Evolutionary conservation across 805 yeast genomes (phyloP), one percentile per base, ranked within the genome.

Genomic region (Yarrowia bubula): DNA sequence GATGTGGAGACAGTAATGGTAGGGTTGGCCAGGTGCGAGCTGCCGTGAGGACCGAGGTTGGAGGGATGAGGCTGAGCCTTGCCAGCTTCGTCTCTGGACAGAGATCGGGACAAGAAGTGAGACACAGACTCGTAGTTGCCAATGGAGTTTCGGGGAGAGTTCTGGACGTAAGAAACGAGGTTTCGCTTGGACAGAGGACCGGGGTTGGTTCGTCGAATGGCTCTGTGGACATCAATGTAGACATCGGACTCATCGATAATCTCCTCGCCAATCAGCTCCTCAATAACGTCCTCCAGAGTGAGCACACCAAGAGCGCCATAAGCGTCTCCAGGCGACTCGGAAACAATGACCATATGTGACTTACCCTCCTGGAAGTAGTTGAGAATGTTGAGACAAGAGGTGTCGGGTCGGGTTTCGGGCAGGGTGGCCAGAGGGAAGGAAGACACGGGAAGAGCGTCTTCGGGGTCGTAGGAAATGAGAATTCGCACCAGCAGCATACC

Each of bases 361-460:
- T 92, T 92, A 67, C 99, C 99, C 75, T 93, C 98, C 76, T 93
- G 99, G 81, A 95, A 93, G 77, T 93, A 93, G 76, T 93, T 93
- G 72, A 93, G 81, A 69, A 93, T 92, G 76, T 95, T 93, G 73
- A 93, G 80, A 75, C 98, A 93, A 6, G 97, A 91, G 4, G 98
- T 92, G 62, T 88, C 92, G 22, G 90, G 88, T 1, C 88, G 85
- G 0, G 99, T 93, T 77, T 93, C 98, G 0, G 99, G 99, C 51
- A 93, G 81, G 0, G 98, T 95, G 1, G 98, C 98, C 71, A 93
- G 81, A 8, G 98, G 97, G 80, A 93, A 93, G 11, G 92, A 85
- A 0, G 96, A 90, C 35, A 95, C 95, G 0, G 97, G 97, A 64
- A 90, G 77, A 1, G 92, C 89, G 75, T 93, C 99, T 75, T 93